Conservation (phyloP, 2,329 filamentous ascomycete species). For the Hymenoscyphus fructigenus region DNA sequence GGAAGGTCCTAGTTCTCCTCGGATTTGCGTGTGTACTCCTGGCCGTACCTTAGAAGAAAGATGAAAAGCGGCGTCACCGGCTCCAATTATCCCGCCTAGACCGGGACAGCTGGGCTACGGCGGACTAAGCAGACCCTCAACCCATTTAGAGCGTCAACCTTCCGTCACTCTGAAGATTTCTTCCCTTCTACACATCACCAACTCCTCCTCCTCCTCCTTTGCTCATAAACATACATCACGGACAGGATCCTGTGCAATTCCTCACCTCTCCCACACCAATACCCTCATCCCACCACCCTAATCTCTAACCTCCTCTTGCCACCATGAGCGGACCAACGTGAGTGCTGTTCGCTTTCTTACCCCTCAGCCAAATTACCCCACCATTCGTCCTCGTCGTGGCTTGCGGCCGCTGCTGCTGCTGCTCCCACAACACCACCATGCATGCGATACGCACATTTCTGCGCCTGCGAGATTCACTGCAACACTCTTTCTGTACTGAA, state of each 20-base stretch:
- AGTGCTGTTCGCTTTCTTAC: conserved; percentile 45
- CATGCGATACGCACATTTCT: neutral
- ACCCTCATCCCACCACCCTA: neutral
- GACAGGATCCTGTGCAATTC: conserved; percentile 1
- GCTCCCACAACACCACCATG: neutral
- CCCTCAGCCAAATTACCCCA: conserved; percentile 33
- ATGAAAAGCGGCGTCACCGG: neutral
- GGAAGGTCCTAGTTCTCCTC: neutral
- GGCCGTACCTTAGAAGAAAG: neutral
- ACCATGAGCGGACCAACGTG: conserved; percentile 53
- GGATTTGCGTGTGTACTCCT: neutral
- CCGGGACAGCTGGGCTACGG: neutral
- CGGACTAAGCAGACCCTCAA: conserved; percentile 5
- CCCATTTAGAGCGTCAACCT: conserved; percentile 5
- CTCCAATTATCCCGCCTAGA: conserved; percentile 8
- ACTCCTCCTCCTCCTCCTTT: neutral
- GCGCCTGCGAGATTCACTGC: neutral
- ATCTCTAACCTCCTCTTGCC: conserved; percentile 9
- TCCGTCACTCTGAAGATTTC: conserved; percentile 13
- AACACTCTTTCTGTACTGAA: neutral
- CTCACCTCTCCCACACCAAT: neutral
- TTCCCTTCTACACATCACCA: conserved; percentile 12
- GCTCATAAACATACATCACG: neutral
- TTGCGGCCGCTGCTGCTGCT: neutral
- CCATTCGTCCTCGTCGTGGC: conserved; percentile 29